Base-by-base conservation (phyloP, 2,329 filamentous ascomycete species). In the Karstenula rhodostoma region DNA sequence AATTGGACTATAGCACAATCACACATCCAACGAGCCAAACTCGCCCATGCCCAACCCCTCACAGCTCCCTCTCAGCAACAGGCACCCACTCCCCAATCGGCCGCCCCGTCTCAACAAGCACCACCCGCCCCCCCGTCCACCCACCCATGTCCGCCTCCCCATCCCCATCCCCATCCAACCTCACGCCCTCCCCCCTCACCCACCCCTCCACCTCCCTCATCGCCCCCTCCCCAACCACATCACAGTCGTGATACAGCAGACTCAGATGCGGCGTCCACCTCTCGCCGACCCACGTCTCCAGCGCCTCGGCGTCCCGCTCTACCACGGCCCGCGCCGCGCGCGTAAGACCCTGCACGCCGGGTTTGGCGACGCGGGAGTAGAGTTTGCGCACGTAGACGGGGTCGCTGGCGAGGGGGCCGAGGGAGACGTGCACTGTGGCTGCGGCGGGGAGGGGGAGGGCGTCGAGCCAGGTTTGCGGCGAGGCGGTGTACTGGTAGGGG, bases 331-430 rank as follows among this genome's bases (percentile, higher is more conserved):
- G 58, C 4, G 72, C 79, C 25, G 80, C 56, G 40, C 67, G 59
- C 8, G 57, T 64, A 68, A 67, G 4, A 13, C 10, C n/a, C n/a
- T n/a, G n/a, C 2, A 52, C 48, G 8, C 67, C 61, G 10, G 19
- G 57, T 57, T 79, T 79, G 19, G 63, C 56, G 13, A 79, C 78
- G 19, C 32, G 68, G 67, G 58, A 78, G 40, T 77, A 79, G 17
- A 80, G 57, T 58, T 80, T 81, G 48, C 73, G 68, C 53, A 81
- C 70, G 58, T 79, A 80, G 8, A 74, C 67, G 49, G 73, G 68
- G 33, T 78, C 77, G 43, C 75, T 75, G 22, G 72, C 67, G 13
- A 80, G 59, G 15, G 61, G 56, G 22, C 70, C 65, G 40, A 81
- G 75, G 6, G 57, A 35, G 5, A 77, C 70, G 13, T 66, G 49